Conservation (phyloP, 2,329 filamentous ascomycete species). For the Aspergillus terreus region DNA sequence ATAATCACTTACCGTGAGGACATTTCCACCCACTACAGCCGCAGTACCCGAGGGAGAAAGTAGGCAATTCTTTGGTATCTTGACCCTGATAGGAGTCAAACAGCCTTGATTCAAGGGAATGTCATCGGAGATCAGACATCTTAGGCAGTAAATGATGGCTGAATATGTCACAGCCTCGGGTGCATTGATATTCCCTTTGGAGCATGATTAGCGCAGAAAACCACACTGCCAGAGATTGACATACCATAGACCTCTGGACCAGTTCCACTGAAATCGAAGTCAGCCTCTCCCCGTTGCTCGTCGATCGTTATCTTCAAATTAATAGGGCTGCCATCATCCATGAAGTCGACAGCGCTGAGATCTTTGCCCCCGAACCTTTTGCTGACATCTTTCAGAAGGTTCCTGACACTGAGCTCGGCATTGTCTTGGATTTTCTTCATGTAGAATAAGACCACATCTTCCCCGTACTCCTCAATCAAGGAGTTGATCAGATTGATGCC, state of each 20-base stretch:
- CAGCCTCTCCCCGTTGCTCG: slow-evolving; percentile 64
- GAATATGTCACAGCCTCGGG: not conserved
- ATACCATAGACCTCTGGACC: slow-evolving; percentile 70
- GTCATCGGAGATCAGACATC: slow-evolving; percentile 70
- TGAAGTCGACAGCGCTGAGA: slow-evolving; percentile 68
- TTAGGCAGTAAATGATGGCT: slow-evolving; percentile 58
- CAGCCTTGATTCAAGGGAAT: slow-evolving; percentile 83
- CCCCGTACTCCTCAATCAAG: slow-evolving; percentile 71
- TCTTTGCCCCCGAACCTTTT: slow-evolving; percentile 60
- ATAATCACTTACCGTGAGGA: slow-evolving; percentile 58
- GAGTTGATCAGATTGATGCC: slow-evolving; percentile 69
- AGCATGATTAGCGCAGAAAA: slow-evolving; percentile 72
- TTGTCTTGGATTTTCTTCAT: slow-evolving; percentile 77
- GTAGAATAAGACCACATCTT: slow-evolving; percentile 69
- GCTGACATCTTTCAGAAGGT: slow-evolving; percentile 65
- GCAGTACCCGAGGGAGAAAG: slow-evolving; percentile 68
- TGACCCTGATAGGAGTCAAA: slow-evolving; percentile 66
- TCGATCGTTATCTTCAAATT: slow-evolving; percentile 69
- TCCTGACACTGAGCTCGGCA: slow-evolving; percentile 68
- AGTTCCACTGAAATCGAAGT: slow-evolving; percentile 72
- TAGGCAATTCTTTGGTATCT: slow-evolving; percentile 67
- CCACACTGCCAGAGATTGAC: slow-evolving; percentile 71
- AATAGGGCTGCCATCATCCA: slow-evolving; percentile 81
- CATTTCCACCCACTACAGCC: slow-evolving; percentile 71
- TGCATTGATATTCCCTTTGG: not conserved